A percentile compares a stretch with the other conserved stretches of the same genome.
Conservation (phyloP, 345 rosid species). For the Salix brachista region DNA sequence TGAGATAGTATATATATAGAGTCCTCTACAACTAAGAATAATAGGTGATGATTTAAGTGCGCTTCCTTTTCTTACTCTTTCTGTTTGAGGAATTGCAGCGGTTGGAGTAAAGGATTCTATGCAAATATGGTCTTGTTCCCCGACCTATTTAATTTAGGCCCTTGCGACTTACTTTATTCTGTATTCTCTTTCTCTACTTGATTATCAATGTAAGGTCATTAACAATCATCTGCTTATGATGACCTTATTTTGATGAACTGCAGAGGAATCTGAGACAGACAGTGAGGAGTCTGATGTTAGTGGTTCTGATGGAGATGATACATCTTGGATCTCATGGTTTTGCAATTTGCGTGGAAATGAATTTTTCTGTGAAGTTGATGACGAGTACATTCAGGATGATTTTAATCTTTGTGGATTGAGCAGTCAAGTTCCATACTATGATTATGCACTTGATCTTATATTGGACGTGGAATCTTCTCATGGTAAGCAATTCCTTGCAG, state of each 20-base stretch:
- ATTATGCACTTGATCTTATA: slow-evolving; percentile 87
- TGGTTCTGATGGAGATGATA: slow-evolving; percentile 88
- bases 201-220: neutral
- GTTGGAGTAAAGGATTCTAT: neutral
- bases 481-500: slow-evolving; percentile 40
- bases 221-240: slow-evolving; percentile 1
- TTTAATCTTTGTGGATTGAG: slow-evolving; percentile 96
- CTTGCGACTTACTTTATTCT: neutral
- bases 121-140: neutral
- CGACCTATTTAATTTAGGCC: neutral
- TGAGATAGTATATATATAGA: neutral
- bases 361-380: slow-evolving; percentile 96
- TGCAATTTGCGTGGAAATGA: slow-evolving; percentile 95
- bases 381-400: slow-evolving; percentile 92
- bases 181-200: neutral
- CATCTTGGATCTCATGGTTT: slow-evolving; percentile 99
- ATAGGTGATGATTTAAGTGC: neutral
- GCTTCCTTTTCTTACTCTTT: neutral
- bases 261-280: slow-evolving; percentile 79
- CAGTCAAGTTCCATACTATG: slow-evolving; percentile 94
- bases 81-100: neutral
- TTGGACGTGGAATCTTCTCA: slow-evolving; percentile 91
- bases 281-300: slow-evolving; percentile 81
- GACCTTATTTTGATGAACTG: slow-evolving; percentile 10
- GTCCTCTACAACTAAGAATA: neutral